Base-by-base conservation (phyloP, 169 alveolate genomes). In the Toxoplasma gondii region DNA sequence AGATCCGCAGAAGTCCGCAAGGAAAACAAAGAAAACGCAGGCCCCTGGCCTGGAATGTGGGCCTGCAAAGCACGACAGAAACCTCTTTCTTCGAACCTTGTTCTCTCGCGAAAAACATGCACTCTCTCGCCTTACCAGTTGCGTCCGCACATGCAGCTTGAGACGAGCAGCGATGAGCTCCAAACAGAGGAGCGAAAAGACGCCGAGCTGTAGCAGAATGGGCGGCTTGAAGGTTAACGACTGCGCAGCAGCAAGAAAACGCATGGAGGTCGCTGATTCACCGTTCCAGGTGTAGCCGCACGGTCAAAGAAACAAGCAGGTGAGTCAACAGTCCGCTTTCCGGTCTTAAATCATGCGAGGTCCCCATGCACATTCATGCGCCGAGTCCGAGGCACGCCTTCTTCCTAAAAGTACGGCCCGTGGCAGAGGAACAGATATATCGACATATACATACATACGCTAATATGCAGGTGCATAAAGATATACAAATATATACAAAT, bases 131-230 rank as follows among this genome's bases (percentile, higher is more conserved):
- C 58, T 49, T n/a, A 92, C 94, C 92, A 92, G 41, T 44, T 81
- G 91, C 49, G 94, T 81, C 0, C 94, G 94, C n/a, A 92, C 94
- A 31, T 92, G 94, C 27, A 92, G 94, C 91, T 64, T 92, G 29
- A 92, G 91, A 0, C 94, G 58, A 1, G 94, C 94, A 34, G 94
- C 94, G 70, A 92, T 92, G 31, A 92, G 84, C 74, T 92, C 94
- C 44, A 92, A 16, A 41, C 94, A 92, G 36, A 92, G 74, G 0
- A 92, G 94, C 24, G 94, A 92, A 64, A 92, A 92, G 58, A 58
- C 87, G 53, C 69, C 87, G 0, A 92, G 87, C 49, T 92, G 94
- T 38, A 92, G 90, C 43, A 88, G 69, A 22, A 92, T 38, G 16
- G 94, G 94, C 17, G 94, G 94, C 39, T 53, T 36, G 70, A 92